Base-by-base conservation (phyloP, 2,329 filamentous ascomycete species). In the Aureobasidium sp. region DNA sequence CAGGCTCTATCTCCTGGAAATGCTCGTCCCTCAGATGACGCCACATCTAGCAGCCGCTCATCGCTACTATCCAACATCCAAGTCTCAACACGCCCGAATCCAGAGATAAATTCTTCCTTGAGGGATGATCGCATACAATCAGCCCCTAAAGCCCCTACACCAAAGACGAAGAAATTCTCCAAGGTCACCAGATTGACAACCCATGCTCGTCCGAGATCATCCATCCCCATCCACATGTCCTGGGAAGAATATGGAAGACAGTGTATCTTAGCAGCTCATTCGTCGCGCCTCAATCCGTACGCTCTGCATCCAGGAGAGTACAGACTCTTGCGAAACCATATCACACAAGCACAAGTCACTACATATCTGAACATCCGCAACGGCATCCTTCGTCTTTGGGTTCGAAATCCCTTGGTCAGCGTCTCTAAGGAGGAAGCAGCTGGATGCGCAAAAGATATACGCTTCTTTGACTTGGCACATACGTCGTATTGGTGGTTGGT, bases 351-450 rank as follows among this genome's bases (percentile, higher is more conserved):
- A 35, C 94, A 99, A 74, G 91, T 97, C 67, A 97, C 93, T 2
- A 90, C 91, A 14, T 99, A 99, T 75, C 79, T 99, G 60, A 97
- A 97, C 72, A 94, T 99, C 65, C 85, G 94, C 68, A 99, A 99
- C 73, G 90, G 91, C 17, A 96, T 99, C 63, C 78, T 99, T 59
- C 84, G 94, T 61, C 76, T 97, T 44, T 99, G 94, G 94, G 82
- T 89, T 39, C 84, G 87, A 67, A 96, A 95, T 70, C 91, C 94
- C 8, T 85, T 92, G 71, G 84, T 91, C 45, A 85, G 85, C 64
- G 89, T 99, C 14, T 89, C 88, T 29, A 82, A 87, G 52, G 86
- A 92, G 72, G 91, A 97, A 74, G 94, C 94, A 7, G 83, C 93
- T 48, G 94, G 94, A 3, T 97, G 93, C 76, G 90, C 91, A 57